Evolutionary conservation across 139 green algal genomes (phyloP).

Genomic region (Eudorina sp.): DNA sequence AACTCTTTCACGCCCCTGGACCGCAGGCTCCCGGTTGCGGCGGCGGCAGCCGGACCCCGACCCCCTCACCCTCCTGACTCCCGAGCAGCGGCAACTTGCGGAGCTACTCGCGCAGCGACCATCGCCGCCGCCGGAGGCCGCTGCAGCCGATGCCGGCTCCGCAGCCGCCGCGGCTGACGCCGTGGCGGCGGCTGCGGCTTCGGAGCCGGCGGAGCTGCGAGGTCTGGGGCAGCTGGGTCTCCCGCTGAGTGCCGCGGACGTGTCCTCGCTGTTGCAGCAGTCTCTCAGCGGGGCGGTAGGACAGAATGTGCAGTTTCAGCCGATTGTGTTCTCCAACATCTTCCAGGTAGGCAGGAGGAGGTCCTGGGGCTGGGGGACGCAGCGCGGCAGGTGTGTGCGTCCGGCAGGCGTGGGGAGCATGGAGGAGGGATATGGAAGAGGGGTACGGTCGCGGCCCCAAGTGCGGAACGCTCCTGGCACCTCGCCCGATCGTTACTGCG

Average conservation of each 20-base stretch:
- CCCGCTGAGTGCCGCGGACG: constrained; percentile 23
- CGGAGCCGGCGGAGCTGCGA: neutral
- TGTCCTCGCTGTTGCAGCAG: constrained; percentile 25
- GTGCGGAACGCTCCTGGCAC: no score
- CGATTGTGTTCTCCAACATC: constrained; percentile 51
- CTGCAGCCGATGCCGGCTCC: neutral
- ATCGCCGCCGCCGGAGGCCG: neutral
- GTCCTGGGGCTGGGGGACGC: no score
- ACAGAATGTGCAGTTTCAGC: constrained; percentile 47
- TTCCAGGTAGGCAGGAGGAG: constrained; percentile 44
- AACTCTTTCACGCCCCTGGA: no score
- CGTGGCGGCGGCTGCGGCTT: neutral
- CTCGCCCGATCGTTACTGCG: no score
- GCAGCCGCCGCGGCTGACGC: neutral
- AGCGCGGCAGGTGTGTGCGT: no score
- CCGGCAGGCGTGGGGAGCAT: no score
- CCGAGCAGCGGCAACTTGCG: constrained; percentile 32
- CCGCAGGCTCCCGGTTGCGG: constrained; percentile 6
- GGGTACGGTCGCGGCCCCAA: no score
- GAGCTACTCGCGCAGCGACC: neutral
- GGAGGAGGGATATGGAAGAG: no score
- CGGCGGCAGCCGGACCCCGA: neutral
- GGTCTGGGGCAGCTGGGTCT: constrained; percentile 36
- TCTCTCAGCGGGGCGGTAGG: constrained; percentile 20
- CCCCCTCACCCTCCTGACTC: constrained; percentile 12